Conservation (phyloP, 2,329 filamentous ascomycete genomes). For the Lizonia empirigonia region DNA sequence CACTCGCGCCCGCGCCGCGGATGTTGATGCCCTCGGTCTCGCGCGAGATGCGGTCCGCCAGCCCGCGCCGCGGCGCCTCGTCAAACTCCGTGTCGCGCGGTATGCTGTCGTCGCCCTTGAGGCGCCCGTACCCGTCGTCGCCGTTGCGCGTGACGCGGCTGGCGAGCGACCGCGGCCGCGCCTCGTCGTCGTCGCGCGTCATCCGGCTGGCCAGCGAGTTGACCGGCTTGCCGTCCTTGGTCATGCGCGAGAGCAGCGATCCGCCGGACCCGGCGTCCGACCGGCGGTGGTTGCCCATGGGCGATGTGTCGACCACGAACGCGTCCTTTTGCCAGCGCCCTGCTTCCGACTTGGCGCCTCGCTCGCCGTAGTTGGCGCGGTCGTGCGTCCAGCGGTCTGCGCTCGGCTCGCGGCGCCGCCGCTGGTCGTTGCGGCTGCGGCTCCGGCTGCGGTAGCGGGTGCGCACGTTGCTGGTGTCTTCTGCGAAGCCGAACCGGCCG, state of each 20-base stretch:
- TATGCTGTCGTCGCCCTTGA: conserved; percentile 41
- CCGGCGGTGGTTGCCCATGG: conserved; percentile 52
- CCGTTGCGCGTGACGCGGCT: conserved; percentile 39
- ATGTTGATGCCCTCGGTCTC: conserved; percentile 41
- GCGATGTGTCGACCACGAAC: conserved; percentile 43
- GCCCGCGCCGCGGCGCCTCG: conserved; percentile 28
- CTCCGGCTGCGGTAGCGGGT: conserved; percentile 52
- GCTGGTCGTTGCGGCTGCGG: conserved; percentile 43
- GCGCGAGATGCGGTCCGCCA: conserved; percentile 17
- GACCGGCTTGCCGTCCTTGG: conserved; percentile 41
- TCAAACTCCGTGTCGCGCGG: conserved; percentile 34
- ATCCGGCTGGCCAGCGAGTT: conserved; percentile 40
- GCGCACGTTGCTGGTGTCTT: conserved; percentile 53
- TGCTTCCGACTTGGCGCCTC: conserved; percentile 16
- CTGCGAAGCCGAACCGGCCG: conserved; percentile 56
- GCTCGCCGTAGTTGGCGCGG: conserved; percentile 33
- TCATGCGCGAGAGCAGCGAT: conserved; percentile 42
- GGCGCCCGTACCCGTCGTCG: conserved; percentile 32
- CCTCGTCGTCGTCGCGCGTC: conserved; percentile 33
- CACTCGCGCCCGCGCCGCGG: conserved; percentile 34
- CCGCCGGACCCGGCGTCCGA: conserved; percentile 39
- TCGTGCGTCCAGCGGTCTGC: conserved; percentile 40
- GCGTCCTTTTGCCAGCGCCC: conserved; percentile 38
- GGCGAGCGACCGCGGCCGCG: conserved; percentile 29
- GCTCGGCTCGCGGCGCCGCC: conserved; percentile 32